Base-by-base conservation (phyloP, 2,329 filamentous ascomycete species). In the Dactylellina haptotyla region DNA sequence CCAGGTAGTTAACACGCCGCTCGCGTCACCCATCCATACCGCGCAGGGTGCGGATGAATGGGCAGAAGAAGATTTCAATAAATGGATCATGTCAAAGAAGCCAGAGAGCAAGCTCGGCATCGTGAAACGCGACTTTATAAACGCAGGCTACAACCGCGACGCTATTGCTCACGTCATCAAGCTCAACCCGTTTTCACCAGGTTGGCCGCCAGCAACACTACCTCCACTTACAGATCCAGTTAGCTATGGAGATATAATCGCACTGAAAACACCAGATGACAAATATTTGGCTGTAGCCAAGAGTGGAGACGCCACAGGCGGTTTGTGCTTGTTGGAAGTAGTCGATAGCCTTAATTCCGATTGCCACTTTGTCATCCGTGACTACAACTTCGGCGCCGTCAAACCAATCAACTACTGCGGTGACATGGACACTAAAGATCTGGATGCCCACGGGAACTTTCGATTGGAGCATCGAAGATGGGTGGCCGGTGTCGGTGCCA, bases 1-100 rank as follows among this genome's bases (percentile, higher is more conserved):
- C 6, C 41, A 45, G 18, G 41, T 45, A 5, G 18, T 45, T 16
- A 45, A 45, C 16, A 45, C 41, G 8, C 41, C 41, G 8, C 16
- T 45, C 6, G 5, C 16, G 6, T 45, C 41, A 6, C 18, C 18
- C 6, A n/a, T 45, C 41, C 41, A 20, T 16, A 12, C 41, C 10
- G 6, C 41, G 6, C 6, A 5, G 5, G 41, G 18, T 20, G 41
- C 41, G 5, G 41, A 45, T 45, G 18, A 16, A 5, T 45, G 10
- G 12, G 41, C 41, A 5, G 41, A 45, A 45, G 41, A 45, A n/a
- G 41, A 45, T 20, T 45, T 45, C 41, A 45, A 45, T n/a, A 45
- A 45, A 20, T 45, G 41, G 41, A 45, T 45, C 6, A 45, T 45
- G 41, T 45, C 41, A 20, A 45, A 45, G 41, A 45, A 20, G 10